phyloP scores from a whole-genome alignment of 1,284 basidiomycete genomes.

The Trichosporon coremiiforme region DNA sequence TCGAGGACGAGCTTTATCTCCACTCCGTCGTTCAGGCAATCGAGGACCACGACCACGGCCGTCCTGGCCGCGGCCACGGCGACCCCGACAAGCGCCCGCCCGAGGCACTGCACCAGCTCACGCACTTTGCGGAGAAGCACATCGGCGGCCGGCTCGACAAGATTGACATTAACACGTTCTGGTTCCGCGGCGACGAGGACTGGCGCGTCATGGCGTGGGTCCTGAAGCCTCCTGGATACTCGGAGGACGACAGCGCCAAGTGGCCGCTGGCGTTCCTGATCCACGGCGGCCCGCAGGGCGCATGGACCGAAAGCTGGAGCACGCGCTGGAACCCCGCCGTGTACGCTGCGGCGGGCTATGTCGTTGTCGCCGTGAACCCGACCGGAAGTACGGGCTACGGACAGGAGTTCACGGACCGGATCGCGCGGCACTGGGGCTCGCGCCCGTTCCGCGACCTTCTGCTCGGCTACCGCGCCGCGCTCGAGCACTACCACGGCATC shows the following conservation, averaged over 20 bases:
- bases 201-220: slow-evolving; percentile 78
- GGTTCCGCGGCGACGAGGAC: slow-evolving; percentile 75
- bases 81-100: slow-evolving; percentile 41
- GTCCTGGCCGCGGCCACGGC: slow-evolving; percentile 44
- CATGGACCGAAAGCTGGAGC: slow-evolving; percentile 81
- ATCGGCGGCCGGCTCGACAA: slow-evolving; percentile 60
- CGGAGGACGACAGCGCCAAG: slow-evolving; percentile 61
- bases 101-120: slow-evolving; percentile 67
- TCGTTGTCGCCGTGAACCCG: slow-evolving; percentile 80
- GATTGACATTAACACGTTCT: slow-evolving; percentile 74
- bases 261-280: slow-evolving; percentile 64
- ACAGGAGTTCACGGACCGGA: slow-evolving; percentile 79
- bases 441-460: slow-evolving; percentile 75
- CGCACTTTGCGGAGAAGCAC: slow-evolving; percentile 55
- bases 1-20: slow-evolving; percentile 21
- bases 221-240: slow-evolving; percentile 71
- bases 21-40: not conserved
- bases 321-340: slow-evolving; percentile 83
- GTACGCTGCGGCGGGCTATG: slow-evolving; percentile 64
- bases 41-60: slow-evolving; percentile 4
- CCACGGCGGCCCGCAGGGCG: slow-evolving; percentile 60
- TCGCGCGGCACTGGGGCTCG: slow-evolving; percentile 55
- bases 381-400: slow-evolving; percentile 87
- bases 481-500: slow-evolving; percentile 75
- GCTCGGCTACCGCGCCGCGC: slow-evolving; percentile 71